These are phyloP conservation scores for Earliella scabrosa DNA, from an alignment of 1,284 basidiomycete genomes.

Conservation along the genomic window DNA sequence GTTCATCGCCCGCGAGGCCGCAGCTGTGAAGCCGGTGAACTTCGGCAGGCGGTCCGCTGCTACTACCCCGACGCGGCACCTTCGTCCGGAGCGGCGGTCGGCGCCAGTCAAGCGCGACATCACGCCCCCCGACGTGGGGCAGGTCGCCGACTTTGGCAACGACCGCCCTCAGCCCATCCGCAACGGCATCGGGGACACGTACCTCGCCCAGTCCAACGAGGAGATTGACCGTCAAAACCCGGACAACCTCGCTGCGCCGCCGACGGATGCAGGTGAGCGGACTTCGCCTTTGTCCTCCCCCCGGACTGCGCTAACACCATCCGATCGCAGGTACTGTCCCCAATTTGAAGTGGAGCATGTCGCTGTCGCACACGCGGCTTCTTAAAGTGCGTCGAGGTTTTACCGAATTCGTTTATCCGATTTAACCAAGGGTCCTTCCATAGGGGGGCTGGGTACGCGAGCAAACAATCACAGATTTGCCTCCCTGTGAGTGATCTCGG, in stretches of 20 bases:
- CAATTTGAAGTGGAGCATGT: conserved; percentile 35
- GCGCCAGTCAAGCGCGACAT: conserved; percentile 24
- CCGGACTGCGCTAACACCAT: conserved; percentile 8
- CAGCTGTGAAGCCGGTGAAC: conserved; percentile 23
- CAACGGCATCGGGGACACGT: conserved; percentile 34
- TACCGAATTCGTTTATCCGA: background rate
- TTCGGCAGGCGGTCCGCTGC: conserved; percentile 26
- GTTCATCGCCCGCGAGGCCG: conserved; percentile 20
- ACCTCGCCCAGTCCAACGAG: conserved; percentile 28
- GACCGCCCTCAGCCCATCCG: conserved; percentile 34
- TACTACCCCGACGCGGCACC: conserved; percentile 26
- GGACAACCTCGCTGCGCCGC: conserved; percentile 32
- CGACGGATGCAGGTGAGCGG: conserved; percentile 28
- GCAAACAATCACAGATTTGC: conserved; percentile 33
- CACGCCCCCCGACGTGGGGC: conserved; percentile 29
- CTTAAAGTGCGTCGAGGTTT: conserved; percentile 27
- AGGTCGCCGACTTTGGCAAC: conserved; percentile 30
- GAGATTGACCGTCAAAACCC: conserved; percentile 30
- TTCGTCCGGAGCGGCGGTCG: conserved; percentile 21
- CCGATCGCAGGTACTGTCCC: conserved; percentile 26
- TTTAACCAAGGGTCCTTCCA: background rate
- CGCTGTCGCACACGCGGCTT: conserved; percentile 31
- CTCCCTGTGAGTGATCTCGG: conserved; percentile 26
- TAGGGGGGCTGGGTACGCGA: conserved; percentile 35
- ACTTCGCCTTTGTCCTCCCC: background rate